A percentile compares a stretch with the other conserved stretches of the same genome.
These are phyloP conservation scores for Cladosporium sp. DNA, from an alignment of 2,329 filamentous ascomycete genomes.

Conservation along the genomic window DNA sequence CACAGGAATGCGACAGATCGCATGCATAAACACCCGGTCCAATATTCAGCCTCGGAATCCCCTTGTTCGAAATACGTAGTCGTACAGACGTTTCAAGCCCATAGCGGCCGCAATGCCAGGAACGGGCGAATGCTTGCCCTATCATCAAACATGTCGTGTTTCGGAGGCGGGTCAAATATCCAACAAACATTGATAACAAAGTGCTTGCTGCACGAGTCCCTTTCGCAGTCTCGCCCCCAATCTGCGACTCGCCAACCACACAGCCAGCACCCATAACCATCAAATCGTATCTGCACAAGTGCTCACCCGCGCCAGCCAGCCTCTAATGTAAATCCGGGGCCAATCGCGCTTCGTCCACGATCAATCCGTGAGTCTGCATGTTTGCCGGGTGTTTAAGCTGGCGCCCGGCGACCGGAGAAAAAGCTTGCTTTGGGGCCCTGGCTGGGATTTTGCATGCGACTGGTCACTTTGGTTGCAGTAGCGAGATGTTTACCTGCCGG, in stretches of 20 bases:
- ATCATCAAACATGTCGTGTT: too few species aligned
- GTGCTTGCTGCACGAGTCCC: too few species aligned
- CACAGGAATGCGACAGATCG: too few species aligned
- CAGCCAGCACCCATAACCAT: too few species aligned
- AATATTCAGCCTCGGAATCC: too few species aligned
- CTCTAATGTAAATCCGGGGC: conserved; percentile 2
- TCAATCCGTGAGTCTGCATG: background rate
- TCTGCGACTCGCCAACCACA: too few species aligned
- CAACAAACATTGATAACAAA: too few species aligned
- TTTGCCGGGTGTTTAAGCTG: background rate
- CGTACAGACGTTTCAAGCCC: conserved; percentile 6
- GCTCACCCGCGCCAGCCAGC: conserved; percentile 9
- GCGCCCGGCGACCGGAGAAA: background rate
- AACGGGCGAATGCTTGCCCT: conserved; percentile 8
- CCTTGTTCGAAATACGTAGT: background rate
- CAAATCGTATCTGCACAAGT: too few species aligned
- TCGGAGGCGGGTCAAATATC: too few species aligned
- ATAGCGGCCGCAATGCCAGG: background rate
- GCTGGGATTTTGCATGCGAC: background rate
- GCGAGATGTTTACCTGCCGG: too few species aligned
- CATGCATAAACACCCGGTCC: too few species aligned
- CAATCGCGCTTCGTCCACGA: background rate
- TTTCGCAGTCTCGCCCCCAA: too few species aligned
- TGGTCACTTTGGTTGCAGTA: background rate
- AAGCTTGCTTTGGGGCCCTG: conserved; percentile 5